Evolutionary conservation across 1,284 basidiomycete species (phyloP).

Genomic region (Boletellus deceptivus): DNA sequence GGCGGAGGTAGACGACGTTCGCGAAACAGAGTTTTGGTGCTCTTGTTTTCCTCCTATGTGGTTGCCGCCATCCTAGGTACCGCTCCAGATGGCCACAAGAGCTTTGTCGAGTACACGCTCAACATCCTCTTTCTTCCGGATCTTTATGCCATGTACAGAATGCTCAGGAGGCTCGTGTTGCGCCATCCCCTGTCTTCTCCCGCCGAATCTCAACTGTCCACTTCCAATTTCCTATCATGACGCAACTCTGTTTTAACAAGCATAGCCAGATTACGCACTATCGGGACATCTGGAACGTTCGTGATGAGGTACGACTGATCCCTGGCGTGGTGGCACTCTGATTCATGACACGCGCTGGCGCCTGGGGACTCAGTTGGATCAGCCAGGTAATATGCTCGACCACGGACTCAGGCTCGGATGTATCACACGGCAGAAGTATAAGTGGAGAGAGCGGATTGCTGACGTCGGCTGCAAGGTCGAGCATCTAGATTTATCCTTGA

Average conservation of each 20-base stretch:
- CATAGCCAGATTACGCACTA: conserved; percentile 70
- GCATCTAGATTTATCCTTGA: conserved; percentile 10
- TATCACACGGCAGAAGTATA: neutral
- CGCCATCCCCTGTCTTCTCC: conserved; percentile 39
- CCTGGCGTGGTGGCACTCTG: conserved; percentile 68
- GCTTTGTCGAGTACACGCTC: conserved; percentile 68
- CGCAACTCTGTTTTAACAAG: conserved; percentile 71
- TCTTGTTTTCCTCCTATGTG: conserved; percentile 26
- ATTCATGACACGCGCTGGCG: conserved; percentile 59
- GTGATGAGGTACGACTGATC: conserved; percentile 64
- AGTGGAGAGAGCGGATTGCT: conserved; percentile 16
- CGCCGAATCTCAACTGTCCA: conserved; percentile 40
- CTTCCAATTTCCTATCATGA: conserved; percentile 62
- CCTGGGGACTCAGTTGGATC: conserved; percentile 49
- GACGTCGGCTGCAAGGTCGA: conserved; percentile 4
- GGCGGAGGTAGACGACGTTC: conserved; percentile 71
- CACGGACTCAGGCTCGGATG: conserved; percentile 1
- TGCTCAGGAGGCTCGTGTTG: conserved; percentile 23
- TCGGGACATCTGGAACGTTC: conserved; percentile 72
- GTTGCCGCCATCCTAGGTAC: neutral
- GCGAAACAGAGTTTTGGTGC: conserved; percentile 72
- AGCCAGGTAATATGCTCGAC: conserved; percentile 18
- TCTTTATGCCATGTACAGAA: conserved; percentile 31
- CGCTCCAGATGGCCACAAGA: conserved; percentile 62
- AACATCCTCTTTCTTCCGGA: conserved; percentile 56